phyloP scores from a whole-genome alignment of 768 basidiomycete species.

The Amanita muscaria region DNA sequence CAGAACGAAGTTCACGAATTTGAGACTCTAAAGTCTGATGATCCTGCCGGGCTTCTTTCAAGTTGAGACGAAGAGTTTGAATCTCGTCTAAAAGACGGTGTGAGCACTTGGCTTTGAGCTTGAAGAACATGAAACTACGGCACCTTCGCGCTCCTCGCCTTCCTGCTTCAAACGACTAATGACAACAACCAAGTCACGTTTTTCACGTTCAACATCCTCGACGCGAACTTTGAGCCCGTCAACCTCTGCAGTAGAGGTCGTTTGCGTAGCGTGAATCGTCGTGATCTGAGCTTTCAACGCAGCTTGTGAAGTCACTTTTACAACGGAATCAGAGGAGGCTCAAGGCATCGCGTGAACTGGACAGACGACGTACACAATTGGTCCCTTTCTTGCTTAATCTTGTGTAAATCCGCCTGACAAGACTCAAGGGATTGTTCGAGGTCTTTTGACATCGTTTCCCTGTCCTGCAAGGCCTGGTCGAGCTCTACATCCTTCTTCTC shows the following conservation, averaged over 20 bases:
- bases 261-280: constrained; percentile 47
- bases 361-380: constrained; percentile 46
- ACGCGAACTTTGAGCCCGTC: constrained; percentile 50
- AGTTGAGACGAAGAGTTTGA: constrained; percentile 51
- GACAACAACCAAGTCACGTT: constrained; percentile 78
- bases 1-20: constrained; percentile 63
- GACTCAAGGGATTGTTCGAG: constrained; percentile 43
- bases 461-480: constrained; percentile 77
- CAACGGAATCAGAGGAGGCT: constrained; percentile 11
- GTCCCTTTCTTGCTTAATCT: constrained; percentile 54
- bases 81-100: constrained; percentile 51
- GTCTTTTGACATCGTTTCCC: constrained; percentile 52
- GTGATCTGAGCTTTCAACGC: constrained; percentile 48
- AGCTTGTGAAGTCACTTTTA: constrained; percentile 36
- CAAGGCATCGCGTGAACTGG: too few species aligned
- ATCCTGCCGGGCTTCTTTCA: constrained; percentile 72
- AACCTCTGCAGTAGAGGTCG: constrained; percentile 53
- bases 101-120: too few species aligned
- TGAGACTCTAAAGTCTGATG: constrained; percentile 58
- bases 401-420: constrained; percentile 45
- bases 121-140: too few species aligned
- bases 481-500: constrained; percentile 75
- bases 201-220: constrained; percentile 80
- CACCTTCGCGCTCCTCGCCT: constrained; percentile 65
- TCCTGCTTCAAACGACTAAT: constrained; percentile 80